Evolutionary conservation across 1,139 yeast genomes (phyloP).

Genomic region (Taphrina sp.): DNA sequence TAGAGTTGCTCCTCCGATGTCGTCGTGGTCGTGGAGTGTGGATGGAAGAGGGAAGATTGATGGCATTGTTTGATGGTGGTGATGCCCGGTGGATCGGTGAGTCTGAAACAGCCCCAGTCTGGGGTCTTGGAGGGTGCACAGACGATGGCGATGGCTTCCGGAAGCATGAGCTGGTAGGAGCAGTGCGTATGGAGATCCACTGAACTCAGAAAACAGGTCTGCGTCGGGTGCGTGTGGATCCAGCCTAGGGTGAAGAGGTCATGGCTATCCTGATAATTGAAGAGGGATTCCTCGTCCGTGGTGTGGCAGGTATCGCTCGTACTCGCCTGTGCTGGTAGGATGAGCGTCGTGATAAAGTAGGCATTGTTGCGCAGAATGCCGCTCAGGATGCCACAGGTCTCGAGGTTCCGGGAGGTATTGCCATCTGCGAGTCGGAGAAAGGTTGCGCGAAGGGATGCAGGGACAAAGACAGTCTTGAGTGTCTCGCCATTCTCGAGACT

Average conservation of each 20-base stretch:
- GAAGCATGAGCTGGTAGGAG: conserved; percentile 64
- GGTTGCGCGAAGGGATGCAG: conserved; percentile 47
- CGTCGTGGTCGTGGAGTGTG: conserved; percentile 46
- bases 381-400: conserved; percentile 63
- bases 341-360: conserved; percentile 57
- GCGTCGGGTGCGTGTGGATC: conserved; percentile 70
- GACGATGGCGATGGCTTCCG: conserved; percentile 63
- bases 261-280: conserved; percentile 53
- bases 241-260: conserved; percentile 62
- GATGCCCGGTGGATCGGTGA: conserved; percentile 63
- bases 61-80: conserved; percentile 53
- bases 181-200: conserved; percentile 64
- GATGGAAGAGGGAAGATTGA: conserved; percentile 51
- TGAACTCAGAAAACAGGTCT: conserved; percentile 60
- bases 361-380: conserved; percentile 59
- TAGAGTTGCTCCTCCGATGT: conserved; percentile 5
- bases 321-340: conserved; percentile 60
- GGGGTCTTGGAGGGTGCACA: conserved; percentile 55
- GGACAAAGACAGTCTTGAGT: conserved; percentile 53
- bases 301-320: conserved; percentile 61
- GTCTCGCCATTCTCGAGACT: conserved; percentile 55
- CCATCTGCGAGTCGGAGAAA: conserved; percentile 51
- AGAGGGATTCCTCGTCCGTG: conserved; percentile 55
- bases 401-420: conserved; percentile 54
- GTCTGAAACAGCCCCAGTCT: conserved; percentile 55